Evolutionary conservation across 495 filamentous ascomycete genomes (phyloP), one percentile per base, ranked within the genome.

Genomic region (Xylaria scruposa): DNA sequence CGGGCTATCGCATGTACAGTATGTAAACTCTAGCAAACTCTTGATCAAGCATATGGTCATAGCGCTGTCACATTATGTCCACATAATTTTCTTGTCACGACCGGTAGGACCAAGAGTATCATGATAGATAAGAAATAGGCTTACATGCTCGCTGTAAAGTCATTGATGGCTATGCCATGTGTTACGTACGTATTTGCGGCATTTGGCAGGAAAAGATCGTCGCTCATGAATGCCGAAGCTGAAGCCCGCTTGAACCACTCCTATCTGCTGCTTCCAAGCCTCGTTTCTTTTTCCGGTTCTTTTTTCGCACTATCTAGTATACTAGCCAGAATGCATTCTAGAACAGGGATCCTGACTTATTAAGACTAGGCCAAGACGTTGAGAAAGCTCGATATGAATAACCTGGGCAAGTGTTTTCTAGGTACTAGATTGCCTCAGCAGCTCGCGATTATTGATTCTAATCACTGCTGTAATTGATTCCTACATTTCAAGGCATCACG

Each of bases 251-350:
- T 58, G 26, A 58, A 58, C 26, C 12, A 13, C 33, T 59, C 17
- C 31, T 33, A 19, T 36, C 46, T 38, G 12, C 31, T 19, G 19
- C 13, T 67, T 56, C 19, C 26, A 68, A 59, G 38, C 67, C 67
- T 59, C 38, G 15, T 68, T 68, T 58, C 53, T 59, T 68, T 68
- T 68, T 68, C 38, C 60, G 60, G 19, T 40, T 61, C 59, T 42
- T 63, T 44, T 36, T 44, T 44, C 26, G 4, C 21, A 26, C 38
- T 24, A 42, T 63, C 60, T 13, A n/a, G 44, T 40, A 36, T 26
- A 21, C 46, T 46, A 24, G 31, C 49, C 33, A 67, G 46, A 19
- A 8, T 31, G 29, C 1, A 21, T 54, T 24, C 49, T 21, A 67
- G 12, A 44, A 66, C 17, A 64, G 46, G 21, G 38, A 63, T 63